A percentile compares a stretch with the other conserved stretches of the same genome.
These are phyloP conservation scores for Microstegium vimineum DNA, from an alignment of 176 grass and related monocot species.

Conservation along the genomic window DNA sequence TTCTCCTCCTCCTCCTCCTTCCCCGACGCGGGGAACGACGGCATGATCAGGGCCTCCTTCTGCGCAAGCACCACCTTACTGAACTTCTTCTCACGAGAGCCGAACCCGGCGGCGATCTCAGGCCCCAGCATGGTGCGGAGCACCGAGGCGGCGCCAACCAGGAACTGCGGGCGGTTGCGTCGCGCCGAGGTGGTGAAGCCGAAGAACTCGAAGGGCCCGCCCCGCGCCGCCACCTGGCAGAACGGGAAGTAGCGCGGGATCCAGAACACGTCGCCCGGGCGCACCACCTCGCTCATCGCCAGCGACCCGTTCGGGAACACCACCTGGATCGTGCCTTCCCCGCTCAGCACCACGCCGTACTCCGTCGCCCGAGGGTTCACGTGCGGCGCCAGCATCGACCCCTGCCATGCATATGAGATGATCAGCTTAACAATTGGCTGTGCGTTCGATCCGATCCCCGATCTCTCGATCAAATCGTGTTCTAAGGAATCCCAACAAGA, in stretches of 20 bases:
- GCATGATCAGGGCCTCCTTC: conserved; percentile 48
- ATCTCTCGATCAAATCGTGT: background rate
- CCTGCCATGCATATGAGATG: background rate
- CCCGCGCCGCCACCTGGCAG: conserved; percentile 68
- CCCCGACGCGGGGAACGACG: conserved; percentile 29
- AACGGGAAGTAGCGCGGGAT: conserved; percentile 89
- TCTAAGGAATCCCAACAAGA: too few relatives aligned
- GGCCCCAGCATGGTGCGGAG: conserved; percentile 59
- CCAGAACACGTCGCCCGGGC: conserved; percentile 68
- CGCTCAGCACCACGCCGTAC: conserved; percentile 71
- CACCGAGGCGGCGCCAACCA: conserved; percentile 50
- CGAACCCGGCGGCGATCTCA: conserved; percentile 74
- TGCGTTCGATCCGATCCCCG: too few relatives aligned
- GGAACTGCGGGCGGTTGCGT: conserved; percentile 72
- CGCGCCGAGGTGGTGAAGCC: conserved; percentile 85
- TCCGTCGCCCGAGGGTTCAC: conserved; percentile 80
- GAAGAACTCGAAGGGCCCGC: conserved; percentile 79
- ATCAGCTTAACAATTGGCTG: background rate
- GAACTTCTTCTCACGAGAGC: conserved; percentile 36
- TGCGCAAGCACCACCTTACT: conserved; percentile 45
- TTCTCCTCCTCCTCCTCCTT: background rate
- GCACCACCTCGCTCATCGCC: conserved; percentile 58
- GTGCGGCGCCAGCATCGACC: conserved; percentile 84
- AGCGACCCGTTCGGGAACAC: conserved; percentile 78
- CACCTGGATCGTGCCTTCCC: conserved; percentile 56